These are phyloP conservation scores for Chaetomidium leptoderma DNA, from an alignment of 495 filamentous ascomycete genomes.

Conservation along the genomic window DNA sequence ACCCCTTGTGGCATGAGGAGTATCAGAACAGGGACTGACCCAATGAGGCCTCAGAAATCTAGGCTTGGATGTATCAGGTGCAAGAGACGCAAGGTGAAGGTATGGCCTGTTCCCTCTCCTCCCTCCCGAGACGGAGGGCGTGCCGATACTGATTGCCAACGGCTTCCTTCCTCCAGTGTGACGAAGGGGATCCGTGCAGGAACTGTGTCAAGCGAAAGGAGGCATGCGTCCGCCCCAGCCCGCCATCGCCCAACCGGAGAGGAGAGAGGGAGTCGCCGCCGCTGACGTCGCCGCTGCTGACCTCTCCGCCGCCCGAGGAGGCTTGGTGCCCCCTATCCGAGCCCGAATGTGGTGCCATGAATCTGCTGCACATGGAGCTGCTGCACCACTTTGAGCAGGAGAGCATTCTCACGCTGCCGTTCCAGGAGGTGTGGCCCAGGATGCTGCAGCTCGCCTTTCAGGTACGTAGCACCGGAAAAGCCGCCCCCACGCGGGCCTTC, in stretches of 20 bases:
- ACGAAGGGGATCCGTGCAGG: constrained; percentile 24
- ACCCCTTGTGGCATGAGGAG: not conserved
- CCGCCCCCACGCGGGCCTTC: not conserved
- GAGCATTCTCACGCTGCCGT: constrained; percentile 25
- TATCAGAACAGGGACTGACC: not conserved
- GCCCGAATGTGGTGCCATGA: constrained; percentile 18
- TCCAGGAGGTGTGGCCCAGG: constrained; percentile 26
- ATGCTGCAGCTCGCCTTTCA: constrained; percentile 28
- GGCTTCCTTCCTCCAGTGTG: constrained; percentile 21
- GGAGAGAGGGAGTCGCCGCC: not conserved
- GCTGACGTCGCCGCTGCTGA: constrained; percentile 1
- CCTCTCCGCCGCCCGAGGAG: constrained; percentile 5
- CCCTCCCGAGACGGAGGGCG: not conserved
- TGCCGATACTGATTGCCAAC: not conserved
- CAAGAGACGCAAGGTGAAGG: constrained; percentile 30
- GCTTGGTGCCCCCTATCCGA: constrained; percentile 6
- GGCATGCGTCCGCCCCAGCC: constrained; percentile 19
- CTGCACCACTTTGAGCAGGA: constrained; percentile 29
- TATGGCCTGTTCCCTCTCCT: not conserved
- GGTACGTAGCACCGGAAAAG: not conserved
- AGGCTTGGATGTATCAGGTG: constrained; percentile 24
- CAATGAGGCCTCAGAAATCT: constrained; percentile 18
- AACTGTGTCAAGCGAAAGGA: constrained; percentile 30
- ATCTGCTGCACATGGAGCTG: constrained; percentile 30
- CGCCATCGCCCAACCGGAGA: not conserved